Evolutionary conservation across 75 land plant genomes (phyloP).

Genomic region (Azolla pinnata): DNA sequence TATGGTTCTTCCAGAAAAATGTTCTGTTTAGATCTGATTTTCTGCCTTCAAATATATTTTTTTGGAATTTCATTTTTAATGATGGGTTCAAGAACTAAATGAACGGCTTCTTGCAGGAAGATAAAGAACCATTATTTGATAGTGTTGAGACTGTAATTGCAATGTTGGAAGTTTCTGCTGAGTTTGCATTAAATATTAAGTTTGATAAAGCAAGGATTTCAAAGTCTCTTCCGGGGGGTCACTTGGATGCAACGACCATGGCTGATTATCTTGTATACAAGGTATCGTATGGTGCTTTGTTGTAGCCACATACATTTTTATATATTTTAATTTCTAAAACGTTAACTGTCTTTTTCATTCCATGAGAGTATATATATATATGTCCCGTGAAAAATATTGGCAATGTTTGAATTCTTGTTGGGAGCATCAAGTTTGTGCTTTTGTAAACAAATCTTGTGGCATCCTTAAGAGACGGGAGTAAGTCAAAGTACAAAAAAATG

Average conservation of each 20-base stretch:
- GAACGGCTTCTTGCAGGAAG: constrained; percentile 61
- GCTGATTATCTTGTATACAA: constrained; percentile 96
- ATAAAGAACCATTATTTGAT: constrained; percentile 95
- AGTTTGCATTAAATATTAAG: constrained; percentile 83
- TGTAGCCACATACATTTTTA: neutral
- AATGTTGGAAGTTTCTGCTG: constrained; percentile 87
- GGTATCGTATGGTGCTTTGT: constrained; percentile 41
- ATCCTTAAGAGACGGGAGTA: too few relatives aligned
- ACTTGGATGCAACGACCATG: constrained; percentile 98
- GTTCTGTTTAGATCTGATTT: neutral
- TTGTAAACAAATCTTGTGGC: too few relatives aligned
- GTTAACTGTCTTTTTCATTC: too few relatives aligned
- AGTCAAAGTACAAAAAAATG: too few relatives aligned
- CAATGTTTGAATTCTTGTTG: too few relatives aligned
- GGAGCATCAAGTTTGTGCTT: too few relatives aligned
- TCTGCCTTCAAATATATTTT: neutral
- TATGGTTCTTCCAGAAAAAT: neutral
- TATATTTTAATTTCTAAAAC: neutral
- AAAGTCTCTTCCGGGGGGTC: constrained; percentile 78
- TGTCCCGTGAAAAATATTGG: too few relatives aligned
- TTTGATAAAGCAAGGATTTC: constrained; percentile 65
- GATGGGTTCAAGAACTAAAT: neutral
- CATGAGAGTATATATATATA: too few relatives aligned
- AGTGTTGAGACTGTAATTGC: constrained; percentile 67
- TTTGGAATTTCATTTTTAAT: neutral